Evolutionary conservation across 108 stramenopile genomes (phyloP), one percentile per base, ranked within the genome.

Genomic region (Pseudonitzschia delicatissima): DNA sequence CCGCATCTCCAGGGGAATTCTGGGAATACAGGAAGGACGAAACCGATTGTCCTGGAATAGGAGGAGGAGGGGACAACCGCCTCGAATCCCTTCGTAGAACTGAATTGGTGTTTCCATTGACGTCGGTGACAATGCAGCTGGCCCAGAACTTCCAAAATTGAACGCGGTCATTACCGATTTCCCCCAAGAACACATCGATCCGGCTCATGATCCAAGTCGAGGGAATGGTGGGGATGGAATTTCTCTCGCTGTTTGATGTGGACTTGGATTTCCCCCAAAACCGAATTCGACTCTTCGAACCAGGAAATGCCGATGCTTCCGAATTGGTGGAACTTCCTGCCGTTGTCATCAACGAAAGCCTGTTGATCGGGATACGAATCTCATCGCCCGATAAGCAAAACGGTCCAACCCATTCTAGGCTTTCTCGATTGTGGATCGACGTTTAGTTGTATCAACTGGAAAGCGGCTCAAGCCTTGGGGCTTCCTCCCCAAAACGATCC

Each of bases 131-230:
- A 72, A 73, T 67, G 25, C 52, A 2, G 32, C 47, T 11, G 50
- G 55, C 13, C 60, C 86, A 18, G 47, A 58, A 1, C 62, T 87
- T 5, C 81, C 84, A 58, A 74, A 76, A n/a, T 65, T 91, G 23
- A 71, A 76, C 64, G 90, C 90, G 4, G 69, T 87, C 26, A 80
- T 91, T 6, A 81, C 87, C 1, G 81, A 86, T 63, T 91, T 91
- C 69, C 85, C 87, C 23, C 90, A 91, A 57, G 89, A 90, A 57
- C 84, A 90, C 69, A 77, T 90, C 53, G 89, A 90, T 78, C 89
- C 86, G 12, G 39, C 29, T 7, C 89, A 90, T 47, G 78, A 90
- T 74, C 87, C 87, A 11, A n/a, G 83, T 91, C 20, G 90, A 91
- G 58, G 90, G 90, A 0, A 91, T 91, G 90, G 48, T 91, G 35